A percentile compares a stretch with the other conserved stretches of the same genome.
phyloP scores from a whole-genome alignment of 306 rosid species.

The Psophocarpus tetragonolobus region DNA sequence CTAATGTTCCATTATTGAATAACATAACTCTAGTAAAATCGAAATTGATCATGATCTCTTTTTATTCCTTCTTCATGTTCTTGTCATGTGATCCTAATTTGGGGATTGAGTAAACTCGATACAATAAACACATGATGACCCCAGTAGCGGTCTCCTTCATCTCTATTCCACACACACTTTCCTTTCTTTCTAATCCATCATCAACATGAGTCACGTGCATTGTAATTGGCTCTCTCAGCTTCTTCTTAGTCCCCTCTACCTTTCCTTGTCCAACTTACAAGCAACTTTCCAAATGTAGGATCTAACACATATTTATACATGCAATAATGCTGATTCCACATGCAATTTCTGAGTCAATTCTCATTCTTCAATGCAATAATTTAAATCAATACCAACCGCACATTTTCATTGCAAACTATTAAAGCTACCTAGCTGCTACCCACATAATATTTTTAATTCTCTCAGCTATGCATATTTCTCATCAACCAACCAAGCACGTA shows the following conservation, averaged over 20 bases:
- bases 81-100: constrained; percentile 48
- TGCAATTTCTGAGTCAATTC: constrained; percentile 46
- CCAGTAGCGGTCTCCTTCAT: constrained; percentile 43
- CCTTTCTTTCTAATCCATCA: constrained; percentile 64
- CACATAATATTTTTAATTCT: neutral
- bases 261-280: constrained; percentile 53
- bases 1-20: too few relatives aligned
- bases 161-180: constrained; percentile 46
- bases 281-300: constrained; percentile 51
- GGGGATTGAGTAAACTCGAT: constrained; percentile 51
- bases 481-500: neutral
- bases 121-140: constrained; percentile 43
- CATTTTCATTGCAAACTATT: constrained; percentile 32
- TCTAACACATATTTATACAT: constrained; percentile 46
- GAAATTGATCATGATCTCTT: constrained; percentile 28
- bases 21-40: too few relatives aligned
- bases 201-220: constrained; percentile 74
- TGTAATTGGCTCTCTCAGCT: constrained; percentile 40
- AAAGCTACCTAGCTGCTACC: constrained; percentile 13
- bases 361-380: constrained; percentile 44
- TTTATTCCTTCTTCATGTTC: neutral
- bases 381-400: constrained; percentile 41
- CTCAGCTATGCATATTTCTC: neutral
- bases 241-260: constrained; percentile 34
- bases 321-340: constrained; percentile 48